phyloP scores from a whole-genome alignment of 176 grass and related monocot species.

The Stipa capillata region DNA sequence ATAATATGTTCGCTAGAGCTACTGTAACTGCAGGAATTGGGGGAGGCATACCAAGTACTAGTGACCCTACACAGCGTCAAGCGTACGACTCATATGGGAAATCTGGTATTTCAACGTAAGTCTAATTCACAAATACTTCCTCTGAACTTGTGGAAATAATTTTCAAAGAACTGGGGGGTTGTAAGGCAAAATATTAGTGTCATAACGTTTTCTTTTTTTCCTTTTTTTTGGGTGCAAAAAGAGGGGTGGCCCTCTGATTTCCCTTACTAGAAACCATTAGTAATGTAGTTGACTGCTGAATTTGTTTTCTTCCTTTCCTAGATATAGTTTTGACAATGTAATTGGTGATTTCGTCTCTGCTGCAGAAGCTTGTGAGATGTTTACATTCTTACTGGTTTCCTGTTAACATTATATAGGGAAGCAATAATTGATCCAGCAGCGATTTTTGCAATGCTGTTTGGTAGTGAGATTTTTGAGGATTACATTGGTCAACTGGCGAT shows the following conservation, averaged over 20 bases:
- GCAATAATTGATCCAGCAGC: constrained; percentile 78
- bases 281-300: constrained; percentile 12
- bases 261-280: no score
- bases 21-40: constrained; percentile 53
- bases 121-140: background rate
- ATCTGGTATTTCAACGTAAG: constrained; percentile 80
- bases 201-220: no score
- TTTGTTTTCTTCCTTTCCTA: constrained; percentile 27
- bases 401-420: constrained; percentile 42
- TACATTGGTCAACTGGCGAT: constrained; percentile 80
- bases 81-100: constrained; percentile 58
- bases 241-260: no score
- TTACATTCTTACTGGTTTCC: constrained; percentile 23
- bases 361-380: background rate
- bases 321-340: constrained; percentile 36
- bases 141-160: background rate
- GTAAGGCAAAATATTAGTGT: no score
- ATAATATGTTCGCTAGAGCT: constrained; percentile 1
- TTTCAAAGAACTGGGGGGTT: background rate
- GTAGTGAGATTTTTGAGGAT: constrained; percentile 76
- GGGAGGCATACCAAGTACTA: constrained; percentile 83
- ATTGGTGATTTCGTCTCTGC: constrained; percentile 10
- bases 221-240: no score
- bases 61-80: constrained; percentile 56
- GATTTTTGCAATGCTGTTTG: constrained; percentile 84